These are phyloP conservation scores for Phytophthora boehmeriae DNA, from an alignment of 352 stramenopile genomes.

Conservation along the genomic window DNA sequence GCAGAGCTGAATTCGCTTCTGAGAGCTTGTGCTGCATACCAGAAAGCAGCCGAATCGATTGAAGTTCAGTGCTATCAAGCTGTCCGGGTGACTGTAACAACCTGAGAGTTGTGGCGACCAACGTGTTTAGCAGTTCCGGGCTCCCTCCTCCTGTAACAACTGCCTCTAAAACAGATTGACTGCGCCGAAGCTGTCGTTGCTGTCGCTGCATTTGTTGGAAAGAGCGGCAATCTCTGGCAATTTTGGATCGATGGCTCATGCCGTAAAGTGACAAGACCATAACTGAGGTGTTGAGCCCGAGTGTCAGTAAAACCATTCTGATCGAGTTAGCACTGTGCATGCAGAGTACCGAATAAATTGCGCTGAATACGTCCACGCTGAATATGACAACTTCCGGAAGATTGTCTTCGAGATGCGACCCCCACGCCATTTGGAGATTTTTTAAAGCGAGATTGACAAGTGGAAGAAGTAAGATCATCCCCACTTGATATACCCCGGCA, in stretches of 20 bases:
- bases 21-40: constrained; percentile 27
- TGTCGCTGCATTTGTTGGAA: constrained; percentile 30
- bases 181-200: constrained; percentile 15
- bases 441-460: constrained; percentile 48
- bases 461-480: constrained; percentile 32
- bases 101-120: constrained; percentile 20
- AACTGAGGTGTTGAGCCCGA: constrained; percentile 22
- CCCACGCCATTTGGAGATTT: constrained; percentile 35
- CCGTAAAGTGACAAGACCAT: constrained; percentile 27
- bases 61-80: constrained; percentile 20
- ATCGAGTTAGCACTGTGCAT: constrained; percentile 39
- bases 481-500: constrained; percentile 12
- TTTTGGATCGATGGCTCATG: constrained; percentile 25
- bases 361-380: constrained; percentile 44
- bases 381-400: constrained; percentile 41
- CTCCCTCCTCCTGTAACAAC: constrained; percentile 11
- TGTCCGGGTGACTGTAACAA: constrained; percentile 31
- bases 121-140: constrained; percentile 20
- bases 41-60: constrained; percentile 32
- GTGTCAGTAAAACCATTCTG: constrained; percentile 21
- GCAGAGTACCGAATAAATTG: constrained; percentile 42
- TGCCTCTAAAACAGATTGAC: constrained; percentile 19
- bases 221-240: constrained; percentile 22
- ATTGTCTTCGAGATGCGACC: constrained; percentile 30
- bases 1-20: constrained; percentile 9